Evolutionary conservation across 345 rosid species (phyloP).

Genomic region (Aquilaria sinensis): DNA sequence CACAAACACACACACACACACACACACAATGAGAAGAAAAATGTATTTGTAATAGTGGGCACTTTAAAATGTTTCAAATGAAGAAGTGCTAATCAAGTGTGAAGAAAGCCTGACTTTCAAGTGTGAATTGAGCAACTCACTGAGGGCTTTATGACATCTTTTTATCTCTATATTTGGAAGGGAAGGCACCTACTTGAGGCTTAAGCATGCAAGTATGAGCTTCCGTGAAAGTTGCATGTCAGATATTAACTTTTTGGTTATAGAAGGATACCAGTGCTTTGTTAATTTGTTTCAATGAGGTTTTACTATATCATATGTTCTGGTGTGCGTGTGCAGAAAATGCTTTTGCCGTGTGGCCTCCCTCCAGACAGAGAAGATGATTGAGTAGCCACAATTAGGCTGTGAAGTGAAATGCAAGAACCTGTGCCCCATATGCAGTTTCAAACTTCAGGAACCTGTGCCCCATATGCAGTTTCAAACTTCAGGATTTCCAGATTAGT

Average conservation of each 20-base stretch:
- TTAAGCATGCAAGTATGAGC: not conserved
- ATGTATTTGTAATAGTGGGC: too few species aligned
- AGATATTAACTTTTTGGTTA: not conserved
- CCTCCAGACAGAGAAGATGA: slow-evolving; percentile 97
- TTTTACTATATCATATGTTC: not conserved
- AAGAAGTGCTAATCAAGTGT: too few species aligned
- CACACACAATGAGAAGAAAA: too few species aligned
- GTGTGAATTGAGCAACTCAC: too few species aligned
- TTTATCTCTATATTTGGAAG: not conserved
- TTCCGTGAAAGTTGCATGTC: not conserved
- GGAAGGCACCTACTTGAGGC: not conserved
- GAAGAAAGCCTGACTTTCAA: too few species aligned
- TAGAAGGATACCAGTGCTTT: not conserved
- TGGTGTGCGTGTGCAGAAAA: slow-evolving; percentile 57
- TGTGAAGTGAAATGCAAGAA: too few species aligned
- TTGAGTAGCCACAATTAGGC: slow-evolving; percentile 9
- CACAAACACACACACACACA: too few species aligned
- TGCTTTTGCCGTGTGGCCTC: slow-evolving; percentile 94
- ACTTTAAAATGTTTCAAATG: too few species aligned
- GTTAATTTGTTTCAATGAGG: not conserved
- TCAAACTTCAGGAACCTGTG: too few species aligned
- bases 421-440: too few species aligned
- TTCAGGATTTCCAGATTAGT: too few species aligned
- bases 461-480: too few species aligned
- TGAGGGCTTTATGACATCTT: not conserved